Evolutionary conservation across 139 green algal genomes (phyloP), one percentile per base, ranked within the genome.

Genomic region (Pleodorina starrii): DNA sequence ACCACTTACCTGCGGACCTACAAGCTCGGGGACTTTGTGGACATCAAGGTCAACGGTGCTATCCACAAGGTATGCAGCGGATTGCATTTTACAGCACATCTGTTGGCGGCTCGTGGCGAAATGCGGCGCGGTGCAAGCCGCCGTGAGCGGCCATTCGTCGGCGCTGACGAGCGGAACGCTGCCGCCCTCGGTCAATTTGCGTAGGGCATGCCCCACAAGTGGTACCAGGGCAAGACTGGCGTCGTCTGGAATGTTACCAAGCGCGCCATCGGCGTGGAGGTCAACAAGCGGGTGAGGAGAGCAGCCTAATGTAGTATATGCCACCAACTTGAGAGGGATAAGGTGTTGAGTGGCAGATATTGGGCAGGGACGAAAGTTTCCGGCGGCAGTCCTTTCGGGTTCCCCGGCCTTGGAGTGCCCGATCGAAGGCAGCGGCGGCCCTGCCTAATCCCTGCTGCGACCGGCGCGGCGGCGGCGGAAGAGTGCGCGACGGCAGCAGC

Each of bases 211-310:
- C 98, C 98, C 21, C 95, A 98, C 96, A 99, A 99, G 95, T 98
- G 95, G 92, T 99, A 99, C 95, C 98, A 99, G 84, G 98, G 98
- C 89, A 96, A 96, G 92, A 99, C 98, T 63, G 98, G 98, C 54
- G 77, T 95, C 40, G 94, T 99, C 21, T 99, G 98, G 98, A 99
- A 99, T 93, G 96, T 99, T 75, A 99, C 98, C 89, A 99, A 99
- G 96, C 96, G 97, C 36, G 96, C 98, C 42, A 87, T 99, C 10
- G 98, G 98, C 86, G 98, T 99, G 76, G 97, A 99, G 94, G 86
- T 99, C 85, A 98, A 98, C 95, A 99, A 99, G 96, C 91, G 95
- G 94, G 97, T 99, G 80, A 68, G 92, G n/a, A 57, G 71, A 44
- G 54, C 51, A 60, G 51, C 17, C 14, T 12, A 32, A 66, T 66